Conservation (phyloP, 805 yeast species). For the Ascoidea asiatica region DNA sequence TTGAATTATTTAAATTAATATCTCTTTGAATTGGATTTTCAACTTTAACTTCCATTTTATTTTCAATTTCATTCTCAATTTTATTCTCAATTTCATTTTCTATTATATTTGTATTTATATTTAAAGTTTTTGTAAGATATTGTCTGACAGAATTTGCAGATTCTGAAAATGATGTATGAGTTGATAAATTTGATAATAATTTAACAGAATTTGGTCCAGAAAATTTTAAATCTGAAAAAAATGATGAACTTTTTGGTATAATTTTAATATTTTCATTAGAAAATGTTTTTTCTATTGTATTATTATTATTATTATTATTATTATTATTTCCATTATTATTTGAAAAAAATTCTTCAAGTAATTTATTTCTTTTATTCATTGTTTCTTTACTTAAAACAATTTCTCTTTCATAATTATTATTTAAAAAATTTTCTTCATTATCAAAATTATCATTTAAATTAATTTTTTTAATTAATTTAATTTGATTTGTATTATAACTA, state of each 20-base stretch:
- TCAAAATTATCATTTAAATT: no score
- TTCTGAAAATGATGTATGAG: neutral
- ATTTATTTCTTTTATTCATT: neutral
- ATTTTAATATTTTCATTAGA: no score
- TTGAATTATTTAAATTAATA: no score
- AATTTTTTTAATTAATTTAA: constrained; percentile 48
- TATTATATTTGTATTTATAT: no score
- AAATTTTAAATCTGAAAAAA: neutral
- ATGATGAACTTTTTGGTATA: neutral
- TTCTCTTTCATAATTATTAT: neutral
- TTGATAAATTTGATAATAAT: neutral
- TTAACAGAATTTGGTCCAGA: no score
- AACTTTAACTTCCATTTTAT: no score
- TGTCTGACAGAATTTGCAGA: neutral
- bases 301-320: no score
- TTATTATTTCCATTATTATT: neutral
- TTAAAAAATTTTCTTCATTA: neutral
- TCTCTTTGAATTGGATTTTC: neutral
- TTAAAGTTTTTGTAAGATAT: no score
- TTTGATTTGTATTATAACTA: constrained; percentile 76
- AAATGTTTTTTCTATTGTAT: neutral
- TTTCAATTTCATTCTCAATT: neutral
- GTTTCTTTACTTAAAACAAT: neutral
- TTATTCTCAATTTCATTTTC: no score
- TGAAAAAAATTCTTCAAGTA: neutral